Base-by-base conservation (phyloP, 371 early-diverging fungal species). In the Circinella umbellata region DNA sequence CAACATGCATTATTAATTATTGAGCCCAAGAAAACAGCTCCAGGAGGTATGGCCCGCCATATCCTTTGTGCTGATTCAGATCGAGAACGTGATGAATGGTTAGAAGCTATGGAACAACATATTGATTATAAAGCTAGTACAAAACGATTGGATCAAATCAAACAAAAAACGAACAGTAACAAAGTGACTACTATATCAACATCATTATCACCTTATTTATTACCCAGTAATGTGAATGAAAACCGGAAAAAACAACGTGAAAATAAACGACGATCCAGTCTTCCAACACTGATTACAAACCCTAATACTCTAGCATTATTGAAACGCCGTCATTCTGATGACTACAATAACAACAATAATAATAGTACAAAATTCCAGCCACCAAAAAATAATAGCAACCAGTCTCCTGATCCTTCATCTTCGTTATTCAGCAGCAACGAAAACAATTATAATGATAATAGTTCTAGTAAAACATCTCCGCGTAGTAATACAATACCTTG, bases 21-120 rank as follows among this genome's bases (percentile, higher is more conserved):
- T 39, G 95, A 96, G 69, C 88, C 83, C 46, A 88, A 85, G 71
- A 88, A 85, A 59, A 74, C 85, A 27, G 83, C 84, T 37, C 90
- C 90, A 37, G 88, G 87, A 46, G 86, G 89, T 42, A 80, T 87
- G 5, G 81, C 78, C 13, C 81, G 91, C 1, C 94, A 95, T 74
- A 90, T 95, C 35, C 88, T 97, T 34, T 95, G 94, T 76, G 95
- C 96, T 9, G 94, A 93, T 39, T 93, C 91, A 17, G 96, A 95
- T 64, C 81, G 83, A 62, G 96, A 97, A 68, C 87, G 96, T 49
- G 96, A 96, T 72, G 90, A 89, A 39, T 97, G 96, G 96, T 91
- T 96, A 0, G 87, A 88, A 63, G 89, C 91, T 0, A 68, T 93
- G 10, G 66, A 86, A 38, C 75, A 80, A n/a, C 81, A 89, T 53